Percentiles rank a stretch among this genome's conserved stretches.
phyloP scores from a whole-genome alignment of 768 basidiomycete genomes.

The Leccinum barrowsii region DNA sequence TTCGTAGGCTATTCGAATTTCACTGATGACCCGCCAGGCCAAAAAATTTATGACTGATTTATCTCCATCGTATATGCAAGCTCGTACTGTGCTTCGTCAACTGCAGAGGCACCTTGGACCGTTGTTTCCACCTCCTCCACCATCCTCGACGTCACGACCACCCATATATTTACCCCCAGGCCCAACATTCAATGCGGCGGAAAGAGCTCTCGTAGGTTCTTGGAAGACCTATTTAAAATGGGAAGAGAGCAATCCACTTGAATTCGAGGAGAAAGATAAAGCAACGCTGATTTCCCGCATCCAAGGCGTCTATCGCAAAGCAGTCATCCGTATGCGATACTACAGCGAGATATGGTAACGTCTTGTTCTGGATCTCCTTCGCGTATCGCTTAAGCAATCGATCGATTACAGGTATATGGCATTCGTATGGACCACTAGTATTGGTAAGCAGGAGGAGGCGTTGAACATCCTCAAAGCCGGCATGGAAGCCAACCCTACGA shows the following conservation, averaged over 20 bases:
- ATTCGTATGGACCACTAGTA: constrained; percentile 71
- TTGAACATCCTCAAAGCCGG: constrained; percentile 77
- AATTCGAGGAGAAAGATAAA: constrained; percentile 83
- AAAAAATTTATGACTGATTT: constrained; percentile 95
- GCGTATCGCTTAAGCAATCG: constrained; percentile 10
- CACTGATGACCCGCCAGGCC: constrained; percentile 46
- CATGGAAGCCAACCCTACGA: constrained; percentile 82
- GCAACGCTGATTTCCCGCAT: constrained; percentile 64
- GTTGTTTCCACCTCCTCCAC: constrained; percentile 51
- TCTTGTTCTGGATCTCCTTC: neutral
- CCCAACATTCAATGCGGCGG: constrained; percentile 69
- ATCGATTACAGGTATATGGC: constrained; percentile 77
- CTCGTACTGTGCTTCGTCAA: constrained; percentile 82
- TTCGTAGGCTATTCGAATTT: neutral
- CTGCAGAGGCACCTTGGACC: constrained; percentile 65
- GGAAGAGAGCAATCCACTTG: constrained; percentile 93
- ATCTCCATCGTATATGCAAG: constrained; percentile 94
- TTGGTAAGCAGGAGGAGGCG: constrained; percentile 81
- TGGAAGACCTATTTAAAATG: constrained; percentile 95
- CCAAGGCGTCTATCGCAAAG: constrained; percentile 83
- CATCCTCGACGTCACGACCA: constrained; percentile 39
- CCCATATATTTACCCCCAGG: constrained; percentile 60
- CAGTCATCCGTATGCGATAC: constrained; percentile 88
- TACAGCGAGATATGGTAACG: constrained; percentile 91
- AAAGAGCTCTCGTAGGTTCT: constrained; percentile 70